These are phyloP conservation scores for Jamesozyma lodderae DNA, from an alignment of 805 yeast species.

Conservation along the genomic window DNA sequence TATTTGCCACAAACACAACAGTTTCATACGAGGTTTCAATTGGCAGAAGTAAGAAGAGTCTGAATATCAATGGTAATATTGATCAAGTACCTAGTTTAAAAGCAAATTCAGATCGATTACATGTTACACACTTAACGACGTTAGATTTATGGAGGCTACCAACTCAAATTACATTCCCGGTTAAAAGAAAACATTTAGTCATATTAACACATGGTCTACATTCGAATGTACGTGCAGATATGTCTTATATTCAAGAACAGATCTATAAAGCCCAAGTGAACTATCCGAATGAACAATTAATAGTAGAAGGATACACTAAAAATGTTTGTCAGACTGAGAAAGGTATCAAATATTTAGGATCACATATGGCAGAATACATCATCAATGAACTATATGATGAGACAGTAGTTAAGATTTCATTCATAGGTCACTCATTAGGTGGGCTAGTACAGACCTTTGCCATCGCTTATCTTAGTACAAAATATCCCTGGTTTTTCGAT, in stretches of 20 bases:
- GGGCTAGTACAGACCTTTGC: constrained; percentile 74
- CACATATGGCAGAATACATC: constrained; percentile 58
- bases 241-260: constrained; percentile 64
- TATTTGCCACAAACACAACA: constrained; percentile 54
- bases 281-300: constrained; percentile 34
- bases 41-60: constrained; percentile 33
- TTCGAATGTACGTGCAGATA: constrained; percentile 67
- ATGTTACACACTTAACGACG: constrained; percentile 46
- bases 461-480: constrained; percentile 57
- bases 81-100: constrained; percentile 26
- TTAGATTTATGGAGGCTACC: constrained; percentile 68
- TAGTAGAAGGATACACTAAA: constrained; percentile 60
- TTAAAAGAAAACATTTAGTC: constrained; percentile 52
- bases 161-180: constrained; percentile 10
- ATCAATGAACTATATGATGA: constrained; percentile 39
- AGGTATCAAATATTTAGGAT: constrained; percentile 67
- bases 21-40: constrained; percentile 55
- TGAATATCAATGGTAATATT: constrained; percentile 8
- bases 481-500: constrained; percentile 61
- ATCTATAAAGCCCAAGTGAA: constrained; percentile 40
- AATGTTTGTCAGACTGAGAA: constrained; percentile 73
- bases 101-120: constrained; percentile 30
- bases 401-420: constrained; percentile 48
- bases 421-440: constrained; percentile 73
- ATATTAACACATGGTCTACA: constrained; percentile 71